Conservation (phyloP, 2,329 filamentous ascomycete genomes). For the Neonectria faginata region DNA sequence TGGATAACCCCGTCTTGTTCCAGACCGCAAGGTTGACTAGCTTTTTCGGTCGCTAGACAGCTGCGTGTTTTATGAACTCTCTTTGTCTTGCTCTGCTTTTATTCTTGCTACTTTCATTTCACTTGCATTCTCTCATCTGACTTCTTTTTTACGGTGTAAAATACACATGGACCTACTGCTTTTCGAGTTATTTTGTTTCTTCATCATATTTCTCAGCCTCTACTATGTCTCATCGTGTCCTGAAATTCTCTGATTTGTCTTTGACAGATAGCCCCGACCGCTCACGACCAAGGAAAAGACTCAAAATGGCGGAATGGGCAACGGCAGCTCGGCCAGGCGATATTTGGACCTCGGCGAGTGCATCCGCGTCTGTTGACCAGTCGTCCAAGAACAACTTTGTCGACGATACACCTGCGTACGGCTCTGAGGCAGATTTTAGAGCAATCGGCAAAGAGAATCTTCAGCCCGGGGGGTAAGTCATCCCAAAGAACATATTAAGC, state of each 20-base stretch:
- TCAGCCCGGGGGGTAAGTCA: conserved; percentile 7
- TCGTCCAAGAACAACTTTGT: not conserved
- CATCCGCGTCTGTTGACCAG: not conserved
- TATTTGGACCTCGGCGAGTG: conserved; percentile 12
- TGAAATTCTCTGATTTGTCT: not conserved
- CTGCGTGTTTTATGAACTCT: not conserved
- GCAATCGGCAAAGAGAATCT: not conserved
- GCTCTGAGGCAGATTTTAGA: not conserved
- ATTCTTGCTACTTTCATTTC: not conserved
- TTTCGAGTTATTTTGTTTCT: not conserved
- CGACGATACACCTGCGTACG: not conserved
- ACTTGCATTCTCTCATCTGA: not conserved
- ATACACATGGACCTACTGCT: not conserved
- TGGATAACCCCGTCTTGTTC: not conserved
- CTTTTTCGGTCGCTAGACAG: not conserved
- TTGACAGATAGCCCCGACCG: not conserved
- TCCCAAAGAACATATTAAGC: not conserved
- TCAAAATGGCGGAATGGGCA: conserved; percentile 23
- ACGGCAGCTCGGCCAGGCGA: conserved; percentile 16
- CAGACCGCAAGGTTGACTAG: not conserved
- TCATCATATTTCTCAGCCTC: not conserved
- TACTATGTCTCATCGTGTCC: not conserved
- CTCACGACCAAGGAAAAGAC: not conserved
- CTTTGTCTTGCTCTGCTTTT: not conserved
- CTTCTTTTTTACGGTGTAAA: not conserved